Percentiles rank a stretch among this genome's conserved stretches.
These are phyloP conservation scores for Rutstroemia sp. DNA, from an alignment of 2,329 filamentous ascomycete genomes.

Conservation along the genomic window DNA sequence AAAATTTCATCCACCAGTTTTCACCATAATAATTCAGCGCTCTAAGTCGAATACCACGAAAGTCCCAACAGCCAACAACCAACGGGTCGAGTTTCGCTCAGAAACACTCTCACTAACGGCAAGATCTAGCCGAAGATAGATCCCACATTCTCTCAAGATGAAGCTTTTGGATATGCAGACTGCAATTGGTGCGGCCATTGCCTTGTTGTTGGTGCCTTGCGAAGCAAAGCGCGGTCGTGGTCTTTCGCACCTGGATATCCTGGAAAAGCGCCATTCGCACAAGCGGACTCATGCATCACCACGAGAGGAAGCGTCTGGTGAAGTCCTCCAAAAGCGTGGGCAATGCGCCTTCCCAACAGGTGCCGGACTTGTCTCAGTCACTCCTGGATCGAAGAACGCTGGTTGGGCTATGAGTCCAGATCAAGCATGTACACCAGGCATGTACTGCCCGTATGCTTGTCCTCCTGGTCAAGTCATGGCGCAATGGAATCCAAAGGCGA, in stretches of 20 bases:
- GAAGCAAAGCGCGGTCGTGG: conserved; percentile 22
- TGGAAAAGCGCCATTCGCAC: conserved; percentile 24
- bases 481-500: conserved; percentile 69
- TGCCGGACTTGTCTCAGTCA: conserved; percentile 60
- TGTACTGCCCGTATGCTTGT: conserved; percentile 72
- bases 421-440: conserved; percentile 57
- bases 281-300: conserved; percentile 21
- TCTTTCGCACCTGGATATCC: conserved; percentile 22
- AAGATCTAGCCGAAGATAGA: conserved; percentile 6
- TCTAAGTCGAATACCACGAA: too few relatives aligned
- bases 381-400: conserved; percentile 55
- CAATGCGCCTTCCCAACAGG: conserved; percentile 60
- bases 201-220: conserved; percentile 35
- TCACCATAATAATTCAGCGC: too few relatives aligned
- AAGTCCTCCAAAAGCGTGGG: conserved; percentile 22
- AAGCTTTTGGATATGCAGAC: conserved; percentile 44
- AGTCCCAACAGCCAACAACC: too few relatives aligned
- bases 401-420: conserved; percentile 79
- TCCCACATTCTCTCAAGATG: conserved; percentile 35
- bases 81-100: too few relatives aligned
- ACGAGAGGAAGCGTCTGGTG: conserved; percentile 15
- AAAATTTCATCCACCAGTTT: too few relatives aligned
- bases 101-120: neutral
- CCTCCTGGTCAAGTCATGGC: conserved; percentile 68
- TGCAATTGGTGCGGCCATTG: conserved; percentile 41